A percentile compares a stretch with the other conserved stretches of the same genome.
phyloP scores from a whole-genome alignment of 768 basidiomycete genomes.

The Kwoniella europaea region DNA sequence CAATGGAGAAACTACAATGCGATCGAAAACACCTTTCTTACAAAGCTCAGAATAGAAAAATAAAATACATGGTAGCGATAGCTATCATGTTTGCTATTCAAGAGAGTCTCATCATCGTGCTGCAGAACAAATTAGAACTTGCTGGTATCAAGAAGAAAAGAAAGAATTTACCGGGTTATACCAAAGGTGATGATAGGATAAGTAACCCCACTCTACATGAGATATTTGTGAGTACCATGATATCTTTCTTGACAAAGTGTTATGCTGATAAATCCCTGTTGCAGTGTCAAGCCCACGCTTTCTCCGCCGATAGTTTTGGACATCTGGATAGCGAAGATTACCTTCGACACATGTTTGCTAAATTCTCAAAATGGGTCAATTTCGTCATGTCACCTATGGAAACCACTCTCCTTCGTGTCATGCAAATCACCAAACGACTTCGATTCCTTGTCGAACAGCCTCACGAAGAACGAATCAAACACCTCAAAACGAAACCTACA shows the following conservation, averaged over 20 bases:
- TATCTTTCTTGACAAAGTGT: neutral
- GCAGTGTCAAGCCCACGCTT: slow-evolving; percentile 16
- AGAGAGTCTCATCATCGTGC: slow-evolving; percentile 28
- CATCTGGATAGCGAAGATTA: slow-evolving; percentile 14
- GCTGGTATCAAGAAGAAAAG: slow-evolving; percentile 6
- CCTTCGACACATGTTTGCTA: slow-evolving; percentile 1
- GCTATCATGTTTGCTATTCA: slow-evolving; percentile 36
- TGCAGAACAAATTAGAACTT: slow-evolving; percentile 14
- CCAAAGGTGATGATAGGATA: slow-evolving; percentile 22
- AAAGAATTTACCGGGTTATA: slow-evolving; percentile 8
- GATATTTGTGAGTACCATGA: slow-evolving; percentile 27
- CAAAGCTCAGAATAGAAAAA: slow-evolving; percentile 18
- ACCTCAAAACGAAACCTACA: slow-evolving; percentile 9
- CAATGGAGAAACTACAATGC: slow-evolving; percentile 1
- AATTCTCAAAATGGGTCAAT: slow-evolving; percentile 5
- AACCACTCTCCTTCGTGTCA: slow-evolving; percentile 1
- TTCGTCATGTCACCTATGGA: slow-evolving; percentile 10
- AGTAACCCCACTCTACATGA: slow-evolving; percentile 16
- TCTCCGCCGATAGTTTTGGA: slow-evolving; percentile 14
- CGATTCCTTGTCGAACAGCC: slow-evolving; percentile 9
- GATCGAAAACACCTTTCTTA: neutral
- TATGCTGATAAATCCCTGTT: slow-evolving; percentile 12
- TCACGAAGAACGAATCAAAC: slow-evolving; percentile 14
- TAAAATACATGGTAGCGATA: slow-evolving; percentile 31
- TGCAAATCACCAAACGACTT: slow-evolving; percentile 9